These are phyloP conservation scores for Kuraishia hungarica DNA, from an alignment of 805 yeast genomes.

Conservation along the genomic window DNA sequence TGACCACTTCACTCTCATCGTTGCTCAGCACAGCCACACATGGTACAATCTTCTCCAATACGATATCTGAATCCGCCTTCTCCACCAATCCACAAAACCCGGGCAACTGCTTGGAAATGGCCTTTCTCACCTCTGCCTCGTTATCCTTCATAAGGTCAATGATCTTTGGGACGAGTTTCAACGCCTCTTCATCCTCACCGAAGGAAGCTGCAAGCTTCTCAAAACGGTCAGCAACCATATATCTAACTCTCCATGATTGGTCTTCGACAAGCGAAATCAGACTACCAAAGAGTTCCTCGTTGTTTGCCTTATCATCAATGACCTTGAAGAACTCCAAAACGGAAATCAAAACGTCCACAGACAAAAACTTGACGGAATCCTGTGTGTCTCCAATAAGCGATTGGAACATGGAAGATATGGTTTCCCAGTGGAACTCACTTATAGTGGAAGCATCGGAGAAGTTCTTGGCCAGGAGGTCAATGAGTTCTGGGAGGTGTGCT, in stretches of 20 bases:
- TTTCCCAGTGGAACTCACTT: slow-evolving; percentile 63
- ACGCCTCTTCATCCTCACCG: slow-evolving; percentile 44
- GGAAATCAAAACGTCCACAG: slow-evolving; percentile 82
- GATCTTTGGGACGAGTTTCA: slow-evolving; percentile 62
- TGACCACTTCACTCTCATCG: slow-evolving; percentile 88
- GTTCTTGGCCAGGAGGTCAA: slow-evolving; percentile 39
- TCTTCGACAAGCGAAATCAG: slow-evolving; percentile 72
- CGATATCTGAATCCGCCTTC: slow-evolving; percentile 31
- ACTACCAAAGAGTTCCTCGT: slow-evolving; percentile 52
- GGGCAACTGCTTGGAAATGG: slow-evolving; percentile 87
- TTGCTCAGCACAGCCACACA: slow-evolving; percentile 74
- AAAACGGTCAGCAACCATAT: slow-evolving; percentile 95
- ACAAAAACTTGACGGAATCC: slow-evolving; percentile 87
- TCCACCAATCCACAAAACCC: slow-evolving; percentile 50
- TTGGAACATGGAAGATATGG: slow-evolving; percentile 76
- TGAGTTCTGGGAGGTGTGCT: slow-evolving; percentile 64
- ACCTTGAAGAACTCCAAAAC: slow-evolving; percentile 62
- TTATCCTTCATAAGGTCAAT: slow-evolving; percentile 76
- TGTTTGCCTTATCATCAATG: slow-evolving; percentile 48
- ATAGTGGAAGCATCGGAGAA: slow-evolving; percentile 30
- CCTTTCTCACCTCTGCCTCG: slow-evolving; percentile 96
- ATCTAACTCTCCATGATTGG: slow-evolving; percentile 96
- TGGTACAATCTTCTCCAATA: slow-evolving; percentile 71
- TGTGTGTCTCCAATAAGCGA: slow-evolving; percentile 75
- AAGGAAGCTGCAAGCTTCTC: slow-evolving; percentile 63